phyloP scores from a whole-genome alignment of 176 grass and related monocot genomes.

The Cocos nucifera region DNA sequence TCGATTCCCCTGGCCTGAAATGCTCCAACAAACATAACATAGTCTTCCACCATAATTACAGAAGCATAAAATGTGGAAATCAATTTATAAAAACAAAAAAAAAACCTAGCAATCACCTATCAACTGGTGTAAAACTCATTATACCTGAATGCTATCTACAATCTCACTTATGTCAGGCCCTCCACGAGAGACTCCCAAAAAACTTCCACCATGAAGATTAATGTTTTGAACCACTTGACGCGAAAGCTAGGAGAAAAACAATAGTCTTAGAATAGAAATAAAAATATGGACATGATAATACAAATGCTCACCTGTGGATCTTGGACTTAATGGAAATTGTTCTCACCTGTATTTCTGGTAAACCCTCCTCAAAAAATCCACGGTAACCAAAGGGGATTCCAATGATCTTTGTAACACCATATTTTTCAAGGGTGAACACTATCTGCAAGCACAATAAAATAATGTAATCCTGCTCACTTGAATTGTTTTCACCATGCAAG shows the following conservation, averaged over 20 bases:
- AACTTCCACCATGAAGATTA: constrained; percentile 93
- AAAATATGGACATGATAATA: too few species aligned
- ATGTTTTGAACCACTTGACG: constrained; percentile 90
- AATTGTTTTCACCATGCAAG: too few species aligned
- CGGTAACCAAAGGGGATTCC: constrained; percentile 86
- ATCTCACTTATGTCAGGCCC: constrained; percentile 61
- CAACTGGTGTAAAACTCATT: background rate
- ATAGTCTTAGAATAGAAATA: constrained; percentile 1
- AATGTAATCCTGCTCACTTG: too few species aligned
- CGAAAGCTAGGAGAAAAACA: constrained; percentile 44
- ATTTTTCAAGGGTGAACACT: constrained; percentile 95
- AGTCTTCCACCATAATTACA: too few species aligned
- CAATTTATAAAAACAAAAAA: too few species aligned
- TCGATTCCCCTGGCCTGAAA: constrained; percentile 78
- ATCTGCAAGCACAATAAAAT: constrained; percentile 52
- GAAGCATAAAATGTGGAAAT: too few species aligned
- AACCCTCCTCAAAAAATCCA: constrained; percentile 73
- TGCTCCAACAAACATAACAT: background rate
- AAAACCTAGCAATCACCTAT: too few species aligned
- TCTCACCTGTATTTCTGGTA: constrained; percentile 75
- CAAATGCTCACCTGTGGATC: background rate
- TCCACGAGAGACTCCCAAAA: constrained; percentile 86
- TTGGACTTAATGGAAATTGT: constrained; percentile 17
- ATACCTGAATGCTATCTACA: constrained; percentile 93
- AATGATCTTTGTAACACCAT: constrained; percentile 93